Evolutionary conservation across 139 green algal genomes (phyloP).

Genomic region (Pleodorina starrii): DNA sequence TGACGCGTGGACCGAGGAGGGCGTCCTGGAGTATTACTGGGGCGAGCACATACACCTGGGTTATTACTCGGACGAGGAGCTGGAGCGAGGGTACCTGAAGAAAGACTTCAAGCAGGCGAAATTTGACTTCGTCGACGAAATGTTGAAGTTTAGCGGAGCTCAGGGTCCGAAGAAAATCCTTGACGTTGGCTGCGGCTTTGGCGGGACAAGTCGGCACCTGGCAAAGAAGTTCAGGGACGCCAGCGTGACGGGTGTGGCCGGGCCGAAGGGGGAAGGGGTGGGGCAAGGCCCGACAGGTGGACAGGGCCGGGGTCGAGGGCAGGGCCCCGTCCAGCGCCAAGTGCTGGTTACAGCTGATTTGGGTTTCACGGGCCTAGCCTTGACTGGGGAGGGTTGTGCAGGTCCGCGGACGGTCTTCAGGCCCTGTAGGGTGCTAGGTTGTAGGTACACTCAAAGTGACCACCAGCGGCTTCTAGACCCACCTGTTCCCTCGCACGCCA

Average conservation of each 20-base stretch:
- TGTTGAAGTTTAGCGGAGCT: constrained; percentile 81
- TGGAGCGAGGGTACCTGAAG: constrained; percentile 80
- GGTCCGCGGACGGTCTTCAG: too few species aligned
- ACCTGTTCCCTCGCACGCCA: too few species aligned
- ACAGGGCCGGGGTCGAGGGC: too few species aligned
- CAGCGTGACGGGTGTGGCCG: constrained; percentile 78
- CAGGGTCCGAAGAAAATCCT: constrained; percentile 77
- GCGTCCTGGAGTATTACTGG: constrained; percentile 93
- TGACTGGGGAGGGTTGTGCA: too few species aligned
- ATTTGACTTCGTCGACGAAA: constrained; percentile 93
- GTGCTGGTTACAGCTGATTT: too few species aligned
- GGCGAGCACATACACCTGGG: constrained; percentile 98
- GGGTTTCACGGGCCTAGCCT: too few species aligned
- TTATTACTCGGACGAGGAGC: constrained; percentile 91
- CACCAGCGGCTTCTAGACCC: too few species aligned
- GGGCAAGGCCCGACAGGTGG: too few species aligned
- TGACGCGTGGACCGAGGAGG: constrained; percentile 93
- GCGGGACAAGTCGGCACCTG: constrained; percentile 89
- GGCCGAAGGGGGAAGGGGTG: too few species aligned
- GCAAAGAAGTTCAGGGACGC: constrained; percentile 83
- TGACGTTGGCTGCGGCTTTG: constrained; percentile 96
- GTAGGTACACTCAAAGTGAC: too few species aligned
- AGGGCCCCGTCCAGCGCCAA: too few species aligned
- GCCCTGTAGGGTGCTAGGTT: too few species aligned
- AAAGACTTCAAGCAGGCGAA: constrained; percentile 97